Percentiles rank a stretch among this genome's conserved stretches.
Evolutionary conservation across 768 basidiomycete species (phyloP).

Genomic region (Tricholoma bakamatsutake): DNA sequence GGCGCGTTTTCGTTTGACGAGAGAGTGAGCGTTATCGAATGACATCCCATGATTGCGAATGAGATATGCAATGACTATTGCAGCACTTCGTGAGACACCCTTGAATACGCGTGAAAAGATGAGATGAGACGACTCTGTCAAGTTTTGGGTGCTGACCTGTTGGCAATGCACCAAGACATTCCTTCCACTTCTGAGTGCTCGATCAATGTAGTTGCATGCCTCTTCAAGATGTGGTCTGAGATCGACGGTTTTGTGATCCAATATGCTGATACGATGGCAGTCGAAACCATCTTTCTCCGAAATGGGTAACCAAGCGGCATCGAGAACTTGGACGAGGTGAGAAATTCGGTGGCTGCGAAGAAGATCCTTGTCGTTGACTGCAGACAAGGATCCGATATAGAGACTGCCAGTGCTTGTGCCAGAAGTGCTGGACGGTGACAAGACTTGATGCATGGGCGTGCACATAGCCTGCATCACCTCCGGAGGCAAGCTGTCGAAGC

Average conservation of each 20-base stretch:
- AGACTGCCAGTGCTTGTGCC: slow-evolving; percentile 41
- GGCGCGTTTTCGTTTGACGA: slow-evolving; percentile 59
- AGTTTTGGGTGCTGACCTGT: slow-evolving; percentile 45
- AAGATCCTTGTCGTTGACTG: slow-evolving; percentile 50
- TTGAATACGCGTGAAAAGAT: slow-evolving; percentile 16
- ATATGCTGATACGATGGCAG: slow-evolving; percentile 63
- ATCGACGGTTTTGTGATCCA: slow-evolving; percentile 57
- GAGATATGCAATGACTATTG: slow-evolving; percentile 78
- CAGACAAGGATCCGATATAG: slow-evolving; percentile 61
- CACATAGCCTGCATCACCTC: slow-evolving; percentile 83
- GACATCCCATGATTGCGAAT: slow-evolving; percentile 71
- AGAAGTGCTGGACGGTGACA: slow-evolving; percentile 32
- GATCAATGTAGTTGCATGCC: slow-evolving; percentile 62
- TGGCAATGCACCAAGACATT: slow-evolving; percentile 79
- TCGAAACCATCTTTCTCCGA: slow-evolving; percentile 39
- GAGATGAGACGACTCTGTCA: background rate
- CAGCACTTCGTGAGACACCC: slow-evolving; percentile 75
- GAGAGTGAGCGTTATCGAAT: slow-evolving; percentile 56
- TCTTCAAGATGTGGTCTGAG: slow-evolving; percentile 63
- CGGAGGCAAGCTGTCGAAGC: slow-evolving; percentile 67
- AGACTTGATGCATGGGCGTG: slow-evolving; percentile 77
- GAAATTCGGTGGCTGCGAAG: slow-evolving; percentile 43
- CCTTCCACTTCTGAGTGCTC: slow-evolving; percentile 49
- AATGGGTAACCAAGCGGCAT: slow-evolving; percentile 55
- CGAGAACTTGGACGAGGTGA: slow-evolving; percentile 58